Base-by-base conservation (phyloP, 768 basidiomycete genomes). In the Tricholoma matsutake region DNA sequence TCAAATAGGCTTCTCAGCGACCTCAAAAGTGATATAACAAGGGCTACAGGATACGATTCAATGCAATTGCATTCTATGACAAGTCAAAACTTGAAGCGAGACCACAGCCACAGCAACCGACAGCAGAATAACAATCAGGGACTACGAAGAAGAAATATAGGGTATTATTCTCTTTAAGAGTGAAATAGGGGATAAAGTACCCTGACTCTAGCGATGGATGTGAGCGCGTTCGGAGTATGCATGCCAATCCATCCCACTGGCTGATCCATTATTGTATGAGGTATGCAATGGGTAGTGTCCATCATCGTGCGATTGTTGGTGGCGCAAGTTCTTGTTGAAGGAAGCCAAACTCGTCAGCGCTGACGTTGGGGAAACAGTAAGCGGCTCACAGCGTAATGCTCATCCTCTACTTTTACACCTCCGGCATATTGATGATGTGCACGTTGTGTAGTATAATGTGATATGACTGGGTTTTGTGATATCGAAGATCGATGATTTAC, bases 331-430 rank as follows among this genome's bases (percentile, higher is more conserved):
- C 65, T 78, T 53, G 11, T 43, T 10, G 31, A 39, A 28, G 9
- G n/a, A 10, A 35, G 28, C 13, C 22, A 22, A n/a, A 10, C 11
- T n/a, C 2, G 20, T 25, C n/a, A 31, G 29, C 16, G 16, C 8
- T 52, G n/a, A 32, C 16, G 9, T 9, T 7, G 13, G 6, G n/a
- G 28, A 16, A 28, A 29, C 1, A 13, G 16, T 5, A 58, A 32
- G 4, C 25, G n/a, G 68, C 81, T 68, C 70, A 85, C 86, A 64
- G 73, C 75, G 56, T 85, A 84, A 67, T 81, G 73, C 35, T 88
- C 87, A 56, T 89, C 88, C 69, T 89, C 88, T 35, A 88, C 82
- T 64, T 89, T 89, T 59, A 89, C 86, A 14, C 79, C 68, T 6
- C 71, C 75, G 63, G 3, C 22, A 3, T 25, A 25, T 3, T 86